Base-by-base conservation (phyloP, 2,329 filamentous ascomycete genomes). In the Microcyclosporella mali region DNA sequence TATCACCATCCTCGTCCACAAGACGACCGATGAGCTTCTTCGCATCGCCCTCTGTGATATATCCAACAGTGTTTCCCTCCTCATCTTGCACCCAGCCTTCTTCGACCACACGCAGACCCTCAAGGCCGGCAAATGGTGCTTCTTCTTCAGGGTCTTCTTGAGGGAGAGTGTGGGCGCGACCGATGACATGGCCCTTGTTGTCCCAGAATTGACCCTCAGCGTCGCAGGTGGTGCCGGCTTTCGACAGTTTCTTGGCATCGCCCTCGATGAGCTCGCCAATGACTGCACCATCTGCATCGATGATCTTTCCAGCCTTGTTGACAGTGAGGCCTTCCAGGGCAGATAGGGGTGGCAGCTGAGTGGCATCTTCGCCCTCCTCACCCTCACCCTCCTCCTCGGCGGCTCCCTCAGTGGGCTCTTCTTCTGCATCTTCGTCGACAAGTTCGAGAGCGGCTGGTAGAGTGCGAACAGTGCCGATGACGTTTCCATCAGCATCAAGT, bases 401-500 rank as follows among this genome's bases (percentile, higher is more conserved):
- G 27, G 58, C 65, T 19, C 64, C 59, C 18, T 55, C 62, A 9
- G 21, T 4, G 52, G 66, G 18, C 58, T 62, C 15, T 53, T 58
- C 8, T 50, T 53, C 14, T 63, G 60, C 4, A 55, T 52, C 12
- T 45, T 55, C 19, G 61, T 56, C 16, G 63, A 58, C 16, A n/a
- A n/a, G n/a, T n/a, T n/a, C n/a, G n/a, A n/a, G n/a, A n/a, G 66
- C 60, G 15, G 63, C 59, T 3, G 71, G 70, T 3, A 74, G 63
- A 16, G 71, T 67, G 54, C 76, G 68, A 47, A 79, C 74, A 48
- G 72, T 73, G 32, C 78, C 79, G 44, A 82, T 71, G 46, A 82
- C 68, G 28, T 79, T 77, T 30, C 78, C 78, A 33, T 75, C 71
- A 55, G 70, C 75, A 55, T 80, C 78, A 58, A 80, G 70, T 45